Base-by-base conservation (phyloP, 306 rosid species). In the Quercus alba region DNA sequence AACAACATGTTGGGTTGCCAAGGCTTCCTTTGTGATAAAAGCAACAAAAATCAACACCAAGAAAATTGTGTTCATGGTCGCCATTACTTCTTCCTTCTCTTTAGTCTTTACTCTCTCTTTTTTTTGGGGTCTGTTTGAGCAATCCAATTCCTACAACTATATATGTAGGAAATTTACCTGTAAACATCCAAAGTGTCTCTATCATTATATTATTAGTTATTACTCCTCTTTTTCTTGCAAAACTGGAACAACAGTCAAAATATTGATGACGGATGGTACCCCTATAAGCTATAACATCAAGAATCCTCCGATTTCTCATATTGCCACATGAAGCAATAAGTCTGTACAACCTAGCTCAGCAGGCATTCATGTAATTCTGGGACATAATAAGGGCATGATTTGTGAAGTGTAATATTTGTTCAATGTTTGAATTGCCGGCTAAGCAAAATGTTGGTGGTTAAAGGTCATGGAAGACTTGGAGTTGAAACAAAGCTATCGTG, bases 1-100 rank as follows among this genome's bases (percentile, higher is more conserved):
- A 83, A 94, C 99, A 56, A 28, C 78, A 80, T 85, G 88, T 57
- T 91, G 90, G 15, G 84, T 82, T 21, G 95, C 89, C 77, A 74
- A 73, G 41, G 79, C 81, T 73, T 56, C 79, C 70, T 79, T 73
- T 20, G 79, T 70, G 54, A 80, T 70, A 74, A 86, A 75, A 25
- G 85, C 84, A 46, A 79, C 86, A 30, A 63, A 66, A 59, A 86
- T 4, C 38, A 93, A 21, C 23, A 83, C 84, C 62, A 88, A 75
- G 28, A 86, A 66, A 64, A 75, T 25, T 79, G 89, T 89, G 90
- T 91, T 82, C 87, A 44, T 80, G 46, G 1, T 80, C 95, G 88
- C 93, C 97, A 91, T 88, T 73, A 72, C 66, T 56, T 5, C 18
- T 46, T 15, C 21, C 70, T 26, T 63, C 23, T 44, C 64, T 56